A percentile compares a stretch with the other conserved stretches of the same genome.
Conservation (phyloP, 2,329 filamentous ascomycete genomes). For the Dryadomyces quercus-mongolicae region DNA sequence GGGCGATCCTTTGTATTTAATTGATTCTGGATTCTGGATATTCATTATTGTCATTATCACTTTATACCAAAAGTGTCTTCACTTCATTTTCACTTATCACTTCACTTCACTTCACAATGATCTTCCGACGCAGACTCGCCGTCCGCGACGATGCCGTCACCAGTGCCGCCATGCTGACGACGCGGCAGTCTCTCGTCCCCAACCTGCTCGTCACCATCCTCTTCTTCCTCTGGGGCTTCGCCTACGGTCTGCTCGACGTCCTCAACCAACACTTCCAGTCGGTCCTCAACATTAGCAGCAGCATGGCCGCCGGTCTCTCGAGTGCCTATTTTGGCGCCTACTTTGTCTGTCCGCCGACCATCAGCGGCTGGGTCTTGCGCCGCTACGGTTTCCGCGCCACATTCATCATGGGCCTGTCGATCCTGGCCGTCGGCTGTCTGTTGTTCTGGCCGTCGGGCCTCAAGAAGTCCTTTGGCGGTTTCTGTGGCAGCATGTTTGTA, state of each 20-base stretch:
- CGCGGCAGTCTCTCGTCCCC: conserved; percentile 21
- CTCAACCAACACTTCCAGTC: conserved; percentile 38
- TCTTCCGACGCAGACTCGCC: conserved; percentile 18
- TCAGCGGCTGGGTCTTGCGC: conserved; percentile 42
- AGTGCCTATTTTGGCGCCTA: conserved; percentile 39
- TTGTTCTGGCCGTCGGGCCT: conserved; percentile 47
- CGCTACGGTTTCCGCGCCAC: conserved; percentile 54
- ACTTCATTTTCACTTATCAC: neutral
- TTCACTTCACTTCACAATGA: conserved; percentile 11
- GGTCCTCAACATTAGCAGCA: conserved; percentile 29
- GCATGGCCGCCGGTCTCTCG: conserved; percentile 33
- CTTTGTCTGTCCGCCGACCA: conserved; percentile 22
- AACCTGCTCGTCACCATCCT: conserved; percentile 21
- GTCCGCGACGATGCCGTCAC: conserved; percentile 22
- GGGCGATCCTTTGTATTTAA: no score
- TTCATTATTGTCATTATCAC: neutral
- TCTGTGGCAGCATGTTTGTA: conserved; percentile 44
- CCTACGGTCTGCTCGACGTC: conserved; percentile 26
- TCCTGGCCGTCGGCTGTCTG: conserved; percentile 44
- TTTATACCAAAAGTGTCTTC: no score
- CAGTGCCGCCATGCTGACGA: conserved; percentile 19
- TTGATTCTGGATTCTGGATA: neutral
- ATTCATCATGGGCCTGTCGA: conserved; percentile 49
- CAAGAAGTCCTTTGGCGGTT: conserved; percentile 43
- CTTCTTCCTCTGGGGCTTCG: conserved; percentile 25